Conservation (phyloP, 2,329 filamentous ascomycete species). For the Gremmenia infestans region DNA sequence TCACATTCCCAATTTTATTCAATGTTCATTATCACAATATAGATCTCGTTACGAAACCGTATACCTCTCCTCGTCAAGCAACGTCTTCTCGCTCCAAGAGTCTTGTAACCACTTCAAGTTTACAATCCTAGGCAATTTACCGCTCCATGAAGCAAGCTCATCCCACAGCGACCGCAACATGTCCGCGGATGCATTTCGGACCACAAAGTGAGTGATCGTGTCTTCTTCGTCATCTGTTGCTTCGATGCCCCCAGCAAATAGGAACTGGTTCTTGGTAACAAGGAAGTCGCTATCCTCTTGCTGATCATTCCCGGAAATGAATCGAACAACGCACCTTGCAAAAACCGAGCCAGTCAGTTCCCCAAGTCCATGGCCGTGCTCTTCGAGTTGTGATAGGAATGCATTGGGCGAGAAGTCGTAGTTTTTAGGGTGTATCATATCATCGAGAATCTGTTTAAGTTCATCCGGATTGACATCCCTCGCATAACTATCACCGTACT, state of each 20-base stretch:
- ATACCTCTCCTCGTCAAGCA: constrained; percentile 72
- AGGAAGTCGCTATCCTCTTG: constrained; percentile 32
- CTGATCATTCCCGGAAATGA: constrained; percentile 35
- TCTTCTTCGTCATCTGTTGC: not conserved
- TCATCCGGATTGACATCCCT: constrained; percentile 63
- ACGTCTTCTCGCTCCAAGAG: constrained; percentile 73
- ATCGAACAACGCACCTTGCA: constrained; percentile 34
- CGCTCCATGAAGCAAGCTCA: constrained; percentile 39
- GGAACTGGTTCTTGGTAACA: constrained; percentile 52
- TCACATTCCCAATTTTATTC: no score
- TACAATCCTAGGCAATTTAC: constrained; percentile 63
- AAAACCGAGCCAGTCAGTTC: constrained; percentile 50
- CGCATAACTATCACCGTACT: constrained; percentile 77
- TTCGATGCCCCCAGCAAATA: constrained; percentile 63
- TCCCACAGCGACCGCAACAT: constrained; percentile 42
- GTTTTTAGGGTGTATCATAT: constrained; percentile 44
- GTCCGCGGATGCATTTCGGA: constrained; percentile 42
- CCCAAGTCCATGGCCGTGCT: constrained; percentile 48
- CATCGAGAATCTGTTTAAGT: constrained; percentile 46
- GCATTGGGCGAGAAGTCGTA: constrained; percentile 40
- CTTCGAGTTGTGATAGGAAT: constrained; percentile 52
- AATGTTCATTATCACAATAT: not conserved
- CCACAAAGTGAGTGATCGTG: constrained; percentile 66
- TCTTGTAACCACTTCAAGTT: constrained; percentile 67
- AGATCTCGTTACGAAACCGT: constrained; percentile 13